These are phyloP conservation scores for Pterulicium gracile DNA, from an alignment of 1,284 basidiomycete species.

Conservation along the genomic window DNA sequence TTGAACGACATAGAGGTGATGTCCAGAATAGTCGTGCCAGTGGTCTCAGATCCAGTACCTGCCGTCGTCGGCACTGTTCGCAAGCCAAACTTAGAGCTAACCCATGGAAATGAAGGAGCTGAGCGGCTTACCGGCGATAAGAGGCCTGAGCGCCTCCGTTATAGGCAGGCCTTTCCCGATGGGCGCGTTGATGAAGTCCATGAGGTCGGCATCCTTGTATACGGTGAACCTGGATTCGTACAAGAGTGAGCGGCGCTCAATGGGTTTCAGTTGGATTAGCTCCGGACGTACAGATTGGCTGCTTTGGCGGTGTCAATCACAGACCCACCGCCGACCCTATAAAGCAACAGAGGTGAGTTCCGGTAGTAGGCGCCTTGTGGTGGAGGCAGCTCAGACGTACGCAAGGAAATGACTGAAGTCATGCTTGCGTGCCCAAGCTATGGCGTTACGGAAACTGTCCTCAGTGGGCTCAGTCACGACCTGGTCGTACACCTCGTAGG, in stretches of 20 bases:
- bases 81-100: background rate
- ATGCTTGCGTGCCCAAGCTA: slow-evolving; percentile 76
- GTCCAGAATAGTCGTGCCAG: slow-evolving; percentile 95
- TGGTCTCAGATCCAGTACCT: slow-evolving; percentile 96
- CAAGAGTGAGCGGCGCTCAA: slow-evolving; percentile 5
- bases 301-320: slow-evolving; percentile 95
- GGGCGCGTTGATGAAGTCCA: slow-evolving; percentile 96
- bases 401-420: slow-evolving; percentile 93
- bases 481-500: slow-evolving; percentile 79
- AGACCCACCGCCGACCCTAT: slow-evolving; percentile 85
- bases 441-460: slow-evolving; percentile 78
- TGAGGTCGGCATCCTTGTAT: slow-evolving; percentile 85
- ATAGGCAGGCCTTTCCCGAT: slow-evolving; percentile 90
- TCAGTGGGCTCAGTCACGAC: slow-evolving; percentile 91
- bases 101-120: background rate
- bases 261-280: slow-evolving; percentile 4
- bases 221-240: slow-evolving; percentile 52
- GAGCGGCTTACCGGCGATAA: slow-evolving; percentile 63
- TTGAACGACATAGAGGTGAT: slow-evolving; percentile 88
- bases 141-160: slow-evolving; percentile 62
- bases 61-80: slow-evolving; percentile 82
- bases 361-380: slow-evolving; percentile 1
- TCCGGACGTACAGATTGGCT: slow-evolving; percentile 69
- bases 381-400: slow-evolving; percentile 34
- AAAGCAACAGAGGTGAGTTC: slow-evolving; percentile 6